phyloP scores from a whole-genome alignment of 2,329 filamentous ascomycete species.

The Neonectria punicea region DNA sequence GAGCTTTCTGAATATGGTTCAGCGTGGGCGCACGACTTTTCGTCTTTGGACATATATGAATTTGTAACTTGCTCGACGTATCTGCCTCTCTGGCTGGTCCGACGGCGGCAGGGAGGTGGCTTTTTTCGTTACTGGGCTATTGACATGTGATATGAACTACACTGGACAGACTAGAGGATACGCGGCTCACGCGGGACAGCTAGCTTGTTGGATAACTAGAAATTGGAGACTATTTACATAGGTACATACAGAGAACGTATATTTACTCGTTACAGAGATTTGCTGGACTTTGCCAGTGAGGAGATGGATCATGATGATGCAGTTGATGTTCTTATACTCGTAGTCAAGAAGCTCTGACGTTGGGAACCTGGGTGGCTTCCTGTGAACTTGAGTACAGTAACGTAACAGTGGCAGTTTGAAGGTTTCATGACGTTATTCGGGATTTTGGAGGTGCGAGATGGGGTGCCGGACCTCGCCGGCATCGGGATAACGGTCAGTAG shows the following conservation, averaged over 20 bases:
- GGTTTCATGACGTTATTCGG: no score
- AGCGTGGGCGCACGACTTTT: not conserved
- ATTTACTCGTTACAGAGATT: no score
- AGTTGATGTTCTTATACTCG: no score
- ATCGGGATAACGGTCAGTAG: not conserved
- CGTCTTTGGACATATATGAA: constrained; percentile 8
- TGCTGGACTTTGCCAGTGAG: not conserved
- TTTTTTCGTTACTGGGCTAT: constrained; percentile 9
- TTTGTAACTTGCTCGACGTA: constrained; percentile 15
- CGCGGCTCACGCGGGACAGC: constrained; percentile 2
- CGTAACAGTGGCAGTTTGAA: no score
- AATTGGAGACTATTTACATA: constrained; percentile 7
- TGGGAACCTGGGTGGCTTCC: not conserved
- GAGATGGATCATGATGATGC: not conserved
- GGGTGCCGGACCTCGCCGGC: no score
- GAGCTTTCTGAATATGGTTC: not conserved
- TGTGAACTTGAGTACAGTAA: no score
- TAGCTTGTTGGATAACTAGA: constrained; percentile 6
- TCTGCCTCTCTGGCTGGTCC: constrained; percentile 15
- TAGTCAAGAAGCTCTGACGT: not conserved
- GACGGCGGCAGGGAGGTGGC: constrained; percentile 1
- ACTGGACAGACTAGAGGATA: constrained; percentile 8
- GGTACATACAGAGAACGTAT: not conserved
- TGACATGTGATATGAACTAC: constrained; percentile 22
- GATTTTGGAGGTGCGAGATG: no score